phyloP scores from a whole-genome alignment of 2,329 filamentous ascomycete species.

The Neopestalotiopsis sp. region DNA sequence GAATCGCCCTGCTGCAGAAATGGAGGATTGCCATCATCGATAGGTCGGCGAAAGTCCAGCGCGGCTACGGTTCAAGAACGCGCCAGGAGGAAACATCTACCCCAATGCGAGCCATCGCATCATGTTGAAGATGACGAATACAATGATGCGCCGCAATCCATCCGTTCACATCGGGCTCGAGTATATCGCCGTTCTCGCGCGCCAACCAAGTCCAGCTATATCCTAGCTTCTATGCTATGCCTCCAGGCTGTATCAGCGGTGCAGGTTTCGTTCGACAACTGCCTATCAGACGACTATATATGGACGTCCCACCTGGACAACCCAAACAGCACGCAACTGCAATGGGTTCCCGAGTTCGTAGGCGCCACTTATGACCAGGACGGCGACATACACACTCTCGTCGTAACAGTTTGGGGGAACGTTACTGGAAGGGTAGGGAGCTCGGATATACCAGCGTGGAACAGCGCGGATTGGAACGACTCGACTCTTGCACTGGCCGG shows the following conservation, averaged over 20 bases:
- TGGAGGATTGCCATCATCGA: background rate
- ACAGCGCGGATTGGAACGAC: constrained; percentile 66
- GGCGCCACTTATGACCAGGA: constrained; percentile 75
- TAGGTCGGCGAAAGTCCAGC: background rate
- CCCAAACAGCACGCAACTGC: constrained; percentile 63
- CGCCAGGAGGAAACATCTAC: background rate
- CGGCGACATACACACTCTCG: constrained; percentile 67
- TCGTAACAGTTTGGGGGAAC: constrained; percentile 87
- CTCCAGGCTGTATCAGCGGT: constrained; percentile 62
- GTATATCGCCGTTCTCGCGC: constrained; percentile 33
- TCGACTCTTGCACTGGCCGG: constrained; percentile 64
- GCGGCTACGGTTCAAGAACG: background rate
- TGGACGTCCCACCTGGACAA: constrained; percentile 44
- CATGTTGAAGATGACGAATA: no score
- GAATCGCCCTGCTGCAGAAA: constrained; percentile 9
- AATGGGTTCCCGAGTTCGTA: constrained; percentile 79
- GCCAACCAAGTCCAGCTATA: background rate
- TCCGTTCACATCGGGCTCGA: background rate
- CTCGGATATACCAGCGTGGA: constrained; percentile 63
- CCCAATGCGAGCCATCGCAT: background rate
- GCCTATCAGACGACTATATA: constrained; percentile 68
- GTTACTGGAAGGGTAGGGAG: constrained; percentile 74
- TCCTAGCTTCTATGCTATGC: constrained; percentile 45
- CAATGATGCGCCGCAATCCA: background rate
- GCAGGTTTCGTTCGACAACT: constrained; percentile 83